Conservation (phyloP, 768 basidiomycete species). For the Leccinum longicurvipes region DNA sequence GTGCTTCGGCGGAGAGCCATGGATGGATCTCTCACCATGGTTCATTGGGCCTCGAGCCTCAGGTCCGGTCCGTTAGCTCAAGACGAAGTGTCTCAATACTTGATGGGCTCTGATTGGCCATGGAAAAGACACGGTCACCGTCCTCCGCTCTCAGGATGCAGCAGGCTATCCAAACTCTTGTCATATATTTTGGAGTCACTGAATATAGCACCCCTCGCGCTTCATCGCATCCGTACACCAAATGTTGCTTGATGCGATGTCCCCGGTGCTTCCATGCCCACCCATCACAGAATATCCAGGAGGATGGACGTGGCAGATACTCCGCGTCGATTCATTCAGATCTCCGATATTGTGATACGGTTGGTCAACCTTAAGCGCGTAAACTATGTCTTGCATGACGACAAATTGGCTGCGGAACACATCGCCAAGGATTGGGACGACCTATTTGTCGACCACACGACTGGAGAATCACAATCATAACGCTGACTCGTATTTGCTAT, state of each 20-base stretch:
- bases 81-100: background rate
- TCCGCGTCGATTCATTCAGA: constrained; percentile 3
- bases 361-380: background rate
- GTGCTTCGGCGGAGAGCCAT: background rate
- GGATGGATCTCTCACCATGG: background rate
- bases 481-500: background rate
- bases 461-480: background rate
- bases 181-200: background rate
- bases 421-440: background rate
- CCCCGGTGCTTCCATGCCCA: constrained; percentile 9
- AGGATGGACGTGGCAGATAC: background rate
- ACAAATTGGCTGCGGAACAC: background rate
- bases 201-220: constrained; percentile 1
- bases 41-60: background rate
- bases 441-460: background rate
- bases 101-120: background rate
- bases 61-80: background rate
- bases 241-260: constrained; percentile 12
- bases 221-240: background rate
- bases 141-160: background rate
- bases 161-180: background rate
- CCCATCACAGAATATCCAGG: background rate
- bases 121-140: background rate
- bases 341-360: constrained; percentile 1
- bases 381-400: background rate